phyloP scores from a whole-genome alignment of 345 rosid genomes.

The Salix udensis region DNA sequence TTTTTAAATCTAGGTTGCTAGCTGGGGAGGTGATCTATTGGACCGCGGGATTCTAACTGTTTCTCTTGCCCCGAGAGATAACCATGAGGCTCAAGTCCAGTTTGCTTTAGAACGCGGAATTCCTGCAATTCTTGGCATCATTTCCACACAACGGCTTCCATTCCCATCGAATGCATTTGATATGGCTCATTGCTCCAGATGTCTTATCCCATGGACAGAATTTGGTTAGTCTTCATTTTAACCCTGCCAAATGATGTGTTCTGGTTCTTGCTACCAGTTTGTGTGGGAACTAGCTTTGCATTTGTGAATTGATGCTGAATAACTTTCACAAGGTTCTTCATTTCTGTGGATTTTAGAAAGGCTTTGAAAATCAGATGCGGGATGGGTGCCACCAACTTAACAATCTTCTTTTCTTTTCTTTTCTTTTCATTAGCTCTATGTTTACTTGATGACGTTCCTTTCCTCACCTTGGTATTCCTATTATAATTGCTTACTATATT shows the following conservation, averaged over 20 bases:
- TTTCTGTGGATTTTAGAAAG: not conserved
- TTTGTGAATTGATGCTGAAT: not conserved
- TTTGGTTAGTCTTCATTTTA: constrained; percentile 49
- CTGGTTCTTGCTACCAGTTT: not conserved
- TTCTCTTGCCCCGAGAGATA: constrained; percentile 97
- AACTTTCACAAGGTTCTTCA: not conserved
- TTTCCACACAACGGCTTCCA: constrained; percentile 92
- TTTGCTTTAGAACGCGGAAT: constrained; percentile 98
- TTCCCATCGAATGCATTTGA: constrained; percentile 96
- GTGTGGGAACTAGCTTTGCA: not conserved
- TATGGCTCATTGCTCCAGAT: constrained; percentile 99
- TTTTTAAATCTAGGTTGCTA: constrained; percentile 65
- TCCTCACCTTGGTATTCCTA: too few relatives aligned
- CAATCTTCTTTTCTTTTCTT: not conserved
- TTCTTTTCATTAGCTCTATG: not conserved
- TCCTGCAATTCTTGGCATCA: constrained; percentile 94
- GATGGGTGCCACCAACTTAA: not conserved
- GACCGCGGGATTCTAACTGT: constrained; percentile 85
- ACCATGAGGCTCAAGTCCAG: constrained; percentile 99
- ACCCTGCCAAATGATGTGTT: not conserved
- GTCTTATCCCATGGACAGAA: constrained; percentile 99
- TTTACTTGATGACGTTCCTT: not conserved
- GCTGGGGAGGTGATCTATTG: constrained; percentile 98
- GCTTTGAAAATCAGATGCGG: not conserved
- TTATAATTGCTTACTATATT: not conserved